phyloP scores from a whole-genome alignment of 2,329 filamentous ascomycete genomes.

The Chrysosporium keratinophilum region DNA sequence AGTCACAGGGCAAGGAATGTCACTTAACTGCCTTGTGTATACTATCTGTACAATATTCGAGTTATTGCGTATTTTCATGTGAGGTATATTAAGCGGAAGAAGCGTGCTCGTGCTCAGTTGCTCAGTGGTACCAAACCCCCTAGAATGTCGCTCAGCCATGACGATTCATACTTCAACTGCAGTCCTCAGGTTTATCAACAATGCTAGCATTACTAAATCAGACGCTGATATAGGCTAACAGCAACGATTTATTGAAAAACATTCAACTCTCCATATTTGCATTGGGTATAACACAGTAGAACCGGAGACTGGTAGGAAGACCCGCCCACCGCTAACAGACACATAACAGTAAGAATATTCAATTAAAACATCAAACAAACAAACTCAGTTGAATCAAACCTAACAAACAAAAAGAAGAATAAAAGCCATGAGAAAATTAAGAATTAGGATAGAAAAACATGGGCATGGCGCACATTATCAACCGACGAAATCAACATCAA shows the following conservation, averaged over 20 bases:
- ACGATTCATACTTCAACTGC: too few species aligned
- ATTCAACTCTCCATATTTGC: background rate
- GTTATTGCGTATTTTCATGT: background rate
- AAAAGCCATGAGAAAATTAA: constrained; percentile 1
- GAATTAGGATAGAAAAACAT: background rate
- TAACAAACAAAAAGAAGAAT: background rate
- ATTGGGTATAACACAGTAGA: too few species aligned
- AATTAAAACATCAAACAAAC: too few species aligned
- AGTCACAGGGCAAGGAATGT: background rate
- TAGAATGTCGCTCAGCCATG: too few species aligned
- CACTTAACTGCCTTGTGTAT: background rate
- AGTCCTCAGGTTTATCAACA: too few species aligned
- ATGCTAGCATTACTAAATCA: too few species aligned
- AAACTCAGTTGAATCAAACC: too few species aligned
- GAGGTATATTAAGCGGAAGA: background rate
- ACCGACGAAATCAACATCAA: background rate
- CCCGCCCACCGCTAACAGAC: too few species aligned
- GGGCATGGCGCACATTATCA: background rate
- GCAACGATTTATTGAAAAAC: background rate
- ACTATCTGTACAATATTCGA: background rate
- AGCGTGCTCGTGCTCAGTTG: background rate
- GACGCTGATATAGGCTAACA: too few species aligned
- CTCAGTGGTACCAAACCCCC: background rate
- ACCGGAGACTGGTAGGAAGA: too few species aligned
- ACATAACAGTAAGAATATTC: too few species aligned